Evolutionary conservation across 2,329 filamentous ascomycete species (phyloP).

Genomic region (Fusarium irregulare): DNA sequence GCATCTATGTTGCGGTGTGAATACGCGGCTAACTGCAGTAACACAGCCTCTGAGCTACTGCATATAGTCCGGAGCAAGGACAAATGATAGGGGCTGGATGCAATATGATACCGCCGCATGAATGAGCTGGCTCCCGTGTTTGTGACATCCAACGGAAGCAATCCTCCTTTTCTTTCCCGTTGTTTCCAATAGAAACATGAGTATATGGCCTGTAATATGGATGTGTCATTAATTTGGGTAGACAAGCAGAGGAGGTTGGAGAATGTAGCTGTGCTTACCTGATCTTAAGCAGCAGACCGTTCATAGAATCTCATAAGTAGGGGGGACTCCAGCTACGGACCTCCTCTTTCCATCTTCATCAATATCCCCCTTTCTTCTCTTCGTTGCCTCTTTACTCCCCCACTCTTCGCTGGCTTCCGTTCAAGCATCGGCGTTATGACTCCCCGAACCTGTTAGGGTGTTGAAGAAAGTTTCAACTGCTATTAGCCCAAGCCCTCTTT

Average conservation of each 20-base stretch:
- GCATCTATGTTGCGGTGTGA: neutral
- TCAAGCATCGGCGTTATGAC: neutral
- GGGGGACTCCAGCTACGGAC: neutral
- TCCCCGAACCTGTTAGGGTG: neutral
- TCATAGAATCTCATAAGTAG: neutral
- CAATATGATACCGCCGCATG: neutral
- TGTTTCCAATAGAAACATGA: neutral
- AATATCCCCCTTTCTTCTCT: neutral
- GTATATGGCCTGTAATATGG: neutral
- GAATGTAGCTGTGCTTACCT: neutral
- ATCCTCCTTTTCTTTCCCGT: no score
- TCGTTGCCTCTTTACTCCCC: neutral
- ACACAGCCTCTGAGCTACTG: neutral
- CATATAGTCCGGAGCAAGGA: neutral
- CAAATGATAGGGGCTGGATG: neutral
- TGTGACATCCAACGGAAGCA: neutral
- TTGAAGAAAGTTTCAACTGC: neutral
- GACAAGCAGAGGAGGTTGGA: neutral
- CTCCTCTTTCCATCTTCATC: neutral
- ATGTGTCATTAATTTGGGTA: neutral
- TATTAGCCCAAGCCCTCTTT: neutral
- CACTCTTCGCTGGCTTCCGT: neutral
- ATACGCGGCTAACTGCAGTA: neutral
- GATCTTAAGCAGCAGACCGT: neutral
- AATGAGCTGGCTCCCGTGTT: neutral